Percentiles rank a stretch among this genome's conserved stretches.
Conservation (phyloP, 1,139 yeast genomes). For the Suhomyces anneliseae region DNA sequence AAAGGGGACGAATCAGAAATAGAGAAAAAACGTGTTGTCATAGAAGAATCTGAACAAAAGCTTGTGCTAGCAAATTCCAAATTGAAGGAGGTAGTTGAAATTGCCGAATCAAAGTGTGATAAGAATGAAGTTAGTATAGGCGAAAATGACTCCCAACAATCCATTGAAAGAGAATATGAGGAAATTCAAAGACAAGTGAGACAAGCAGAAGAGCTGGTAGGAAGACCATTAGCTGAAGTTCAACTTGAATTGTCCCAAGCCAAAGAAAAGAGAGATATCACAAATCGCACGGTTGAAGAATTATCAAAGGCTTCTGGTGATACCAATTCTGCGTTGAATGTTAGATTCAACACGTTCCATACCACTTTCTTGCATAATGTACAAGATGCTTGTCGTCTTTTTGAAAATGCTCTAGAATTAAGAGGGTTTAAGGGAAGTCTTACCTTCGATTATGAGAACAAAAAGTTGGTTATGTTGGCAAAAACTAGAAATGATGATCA, state of each 20-base stretch:
- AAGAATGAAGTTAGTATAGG: constrained; percentile 30
- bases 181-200: constrained; percentile 33
- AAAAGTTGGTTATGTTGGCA: constrained; percentile 55
- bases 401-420: constrained; percentile 57
- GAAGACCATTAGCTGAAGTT: constrained; percentile 39
- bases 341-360: constrained; percentile 51
- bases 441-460: constrained; percentile 56
- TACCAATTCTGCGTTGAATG: constrained; percentile 38
- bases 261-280: constrained; percentile 28
- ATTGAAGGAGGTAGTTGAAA: constrained; percentile 21
- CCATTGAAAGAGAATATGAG: constrained; percentile 37
- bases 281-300: constrained; percentile 26
- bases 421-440: constrained; percentile 80
- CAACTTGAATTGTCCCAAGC: constrained; percentile 31
- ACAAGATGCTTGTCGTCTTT: constrained; percentile 42
- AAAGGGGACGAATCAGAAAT: constrained; percentile 16
- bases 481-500: constrained; percentile 59
- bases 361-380: constrained; percentile 38
- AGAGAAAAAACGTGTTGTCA: constrained; percentile 12
- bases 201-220: constrained; percentile 38
- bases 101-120: constrained; percentile 34
- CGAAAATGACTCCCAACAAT: constrained; percentile 35
- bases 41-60: constrained; percentile 16
- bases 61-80: constrained; percentile 19
- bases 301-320: constrained; percentile 25